Evolutionary conservation across 2,329 filamentous ascomycete genomes (phyloP).

Genomic region (Blumeria graminis): DNA sequence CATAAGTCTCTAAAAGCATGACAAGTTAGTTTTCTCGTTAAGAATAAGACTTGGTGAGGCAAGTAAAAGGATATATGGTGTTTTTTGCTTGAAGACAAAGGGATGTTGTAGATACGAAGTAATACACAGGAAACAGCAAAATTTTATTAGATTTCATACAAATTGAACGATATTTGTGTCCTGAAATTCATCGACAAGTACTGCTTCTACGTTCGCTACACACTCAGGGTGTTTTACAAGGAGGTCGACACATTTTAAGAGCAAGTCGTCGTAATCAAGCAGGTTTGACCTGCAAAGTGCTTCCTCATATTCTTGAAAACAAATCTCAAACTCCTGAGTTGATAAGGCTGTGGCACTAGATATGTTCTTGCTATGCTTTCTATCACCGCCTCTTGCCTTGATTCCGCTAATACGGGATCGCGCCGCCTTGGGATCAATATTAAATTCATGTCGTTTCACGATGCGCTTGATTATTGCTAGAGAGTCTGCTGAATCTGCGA

Average conservation of each 20-base stretch:
- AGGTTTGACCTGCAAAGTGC: constrained; percentile 55
- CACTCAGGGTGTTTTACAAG: constrained; percentile 50
- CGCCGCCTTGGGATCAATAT: constrained; percentile 45
- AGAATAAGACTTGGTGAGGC: neutral
- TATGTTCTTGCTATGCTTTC: constrained; percentile 18
- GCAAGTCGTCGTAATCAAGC: constrained; percentile 82
- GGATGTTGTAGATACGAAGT: too few species aligned
- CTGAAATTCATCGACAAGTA: constrained; percentile 92
- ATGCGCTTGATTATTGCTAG: constrained; percentile 60
- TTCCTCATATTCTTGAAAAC: constrained; percentile 54
- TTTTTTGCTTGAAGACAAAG: neutral
- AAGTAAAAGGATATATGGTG: neutral
- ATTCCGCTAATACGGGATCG: constrained; percentile 51
- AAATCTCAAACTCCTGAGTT: constrained; percentile 41
- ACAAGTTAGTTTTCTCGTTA: neutral
- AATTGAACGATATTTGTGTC: constrained; percentile 93
- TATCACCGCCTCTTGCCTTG: constrained; percentile 30
- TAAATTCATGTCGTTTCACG: constrained; percentile 45
- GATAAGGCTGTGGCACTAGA: constrained; percentile 19
- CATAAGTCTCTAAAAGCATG: constrained; percentile 42
- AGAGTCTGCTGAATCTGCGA: constrained; percentile 67
- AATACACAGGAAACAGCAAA: neutral
- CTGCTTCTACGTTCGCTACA: constrained; percentile 70
- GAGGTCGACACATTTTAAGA: constrained; percentile 62
- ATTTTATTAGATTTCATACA: constrained; percentile 2